A percentile compares a stretch with the other conserved stretches of the same genome.
Conservation (phyloP, 169 alveolate genomes). For the Cyclospora cayetanensis region DNA sequence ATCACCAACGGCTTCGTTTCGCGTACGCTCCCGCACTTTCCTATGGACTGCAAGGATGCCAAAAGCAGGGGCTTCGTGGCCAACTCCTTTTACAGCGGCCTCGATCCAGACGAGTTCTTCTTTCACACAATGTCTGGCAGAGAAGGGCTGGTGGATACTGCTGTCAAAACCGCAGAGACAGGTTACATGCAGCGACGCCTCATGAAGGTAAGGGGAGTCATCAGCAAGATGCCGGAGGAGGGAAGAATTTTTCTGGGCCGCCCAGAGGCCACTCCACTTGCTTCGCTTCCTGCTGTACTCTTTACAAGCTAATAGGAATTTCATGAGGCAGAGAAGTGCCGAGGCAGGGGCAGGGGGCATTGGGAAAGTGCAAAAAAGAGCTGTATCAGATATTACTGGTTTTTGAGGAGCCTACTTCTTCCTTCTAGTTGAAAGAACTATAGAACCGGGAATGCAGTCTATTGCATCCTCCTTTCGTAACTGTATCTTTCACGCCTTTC, state of each 20-base stretch:
- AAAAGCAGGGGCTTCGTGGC: slow-evolving; percentile 98
- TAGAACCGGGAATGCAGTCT: too few species aligned
- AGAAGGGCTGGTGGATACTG: slow-evolving; percentile 99
- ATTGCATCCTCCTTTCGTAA: too few species aligned
- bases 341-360: too few species aligned
- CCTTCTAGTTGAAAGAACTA: too few species aligned
- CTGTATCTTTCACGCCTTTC: too few species aligned
- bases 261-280: not conserved
- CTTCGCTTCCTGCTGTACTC: not conserved
- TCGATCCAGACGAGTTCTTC: slow-evolving; percentile 96
- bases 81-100: slow-evolving; percentile 94
- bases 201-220: slow-evolving; percentile 83
- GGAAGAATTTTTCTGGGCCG: too few species aligned
- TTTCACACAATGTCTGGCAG: slow-evolving; percentile 99
- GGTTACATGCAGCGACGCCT: slow-evolving; percentile 99
- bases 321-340: too few species aligned
- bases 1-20: slow-evolving; percentile 97
- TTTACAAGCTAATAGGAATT: too few species aligned
- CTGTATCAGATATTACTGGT: not conserved
- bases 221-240: not conserved
- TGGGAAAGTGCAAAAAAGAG: too few species aligned
- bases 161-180: slow-evolving; percentile 99
- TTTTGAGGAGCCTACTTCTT: not conserved
- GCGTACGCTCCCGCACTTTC: slow-evolving; percentile 98
- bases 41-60: slow-evolving; percentile 91